Evolutionary conservation across 148 eudicot genomes (phyloP).

Genomic region (Chenopodium quinoa): DNA sequence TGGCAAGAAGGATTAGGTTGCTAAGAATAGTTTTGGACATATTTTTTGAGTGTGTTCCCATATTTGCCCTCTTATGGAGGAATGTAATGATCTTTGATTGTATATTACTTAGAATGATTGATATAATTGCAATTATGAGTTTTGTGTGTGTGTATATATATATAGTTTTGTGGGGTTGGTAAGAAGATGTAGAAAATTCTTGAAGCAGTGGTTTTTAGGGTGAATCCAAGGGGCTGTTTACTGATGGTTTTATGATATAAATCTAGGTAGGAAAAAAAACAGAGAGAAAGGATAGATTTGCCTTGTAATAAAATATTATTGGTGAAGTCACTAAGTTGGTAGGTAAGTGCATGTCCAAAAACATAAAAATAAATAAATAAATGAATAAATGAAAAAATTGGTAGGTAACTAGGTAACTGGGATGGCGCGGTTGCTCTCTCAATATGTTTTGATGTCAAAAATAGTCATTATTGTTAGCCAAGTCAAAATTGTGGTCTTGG

Average conservation of each 20-base stretch:
- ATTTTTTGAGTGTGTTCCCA: conserved; percentile 25
- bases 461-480: background rate
- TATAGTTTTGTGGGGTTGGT: conserved; percentile 12
- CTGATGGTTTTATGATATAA: conserved; percentile 16
- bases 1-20: conserved; percentile 19
- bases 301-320: background rate
- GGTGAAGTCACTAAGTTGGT: background rate
- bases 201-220: background rate
- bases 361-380: too few species aligned
- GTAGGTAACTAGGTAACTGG: conserved; percentile 17
- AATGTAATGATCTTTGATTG: background rate
- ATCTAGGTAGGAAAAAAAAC: conserved; percentile 11
- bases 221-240: conserved; percentile 24
- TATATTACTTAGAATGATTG: background rate
- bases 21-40: conserved; percentile 22
- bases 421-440: background rate
- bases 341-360: background rate
- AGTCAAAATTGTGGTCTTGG: background rate
- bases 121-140: background rate
- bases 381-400: background rate
- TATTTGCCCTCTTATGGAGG: background rate
- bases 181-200: background rate
- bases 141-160: background rate
- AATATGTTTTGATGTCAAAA: background rate
- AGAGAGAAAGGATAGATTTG: background rate